Evolutionary conservation across 31 red algal genomes (phyloP).

Genomic region (Odonthalia washingtoniensis): DNA sequence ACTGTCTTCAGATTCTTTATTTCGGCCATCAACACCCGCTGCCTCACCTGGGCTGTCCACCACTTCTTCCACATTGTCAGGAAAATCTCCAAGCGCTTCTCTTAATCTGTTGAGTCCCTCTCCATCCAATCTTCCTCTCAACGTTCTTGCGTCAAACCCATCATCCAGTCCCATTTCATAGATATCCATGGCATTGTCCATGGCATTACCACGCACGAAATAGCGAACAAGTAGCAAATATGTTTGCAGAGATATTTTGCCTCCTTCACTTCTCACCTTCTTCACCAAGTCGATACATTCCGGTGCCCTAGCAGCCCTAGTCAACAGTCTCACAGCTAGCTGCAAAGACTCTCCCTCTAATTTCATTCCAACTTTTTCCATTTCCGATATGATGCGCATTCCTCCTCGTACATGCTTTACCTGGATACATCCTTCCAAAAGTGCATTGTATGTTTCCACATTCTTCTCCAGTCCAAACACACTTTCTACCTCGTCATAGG

Average conservation of each 20-base stretch:
- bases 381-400: slow-evolving; percentile 56
- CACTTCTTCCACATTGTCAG: not conserved
- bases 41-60: not conserved
- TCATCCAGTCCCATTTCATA: slow-evolving; percentile 33
- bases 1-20: slow-evolving; percentile 1
- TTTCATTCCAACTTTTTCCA: slow-evolving; percentile 44
- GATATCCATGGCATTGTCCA: slow-evolving; percentile 27
- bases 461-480: slow-evolving; percentile 57
- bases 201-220: slow-evolving; percentile 25
- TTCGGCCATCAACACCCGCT: not conserved
- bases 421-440: slow-evolving; percentile 68
- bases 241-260: slow-evolving; percentile 32
- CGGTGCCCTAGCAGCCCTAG: slow-evolving; percentile 27
- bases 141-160: slow-evolving; percentile 4
- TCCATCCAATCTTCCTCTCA: slow-evolving; percentile 53
- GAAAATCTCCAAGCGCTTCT: not conserved
- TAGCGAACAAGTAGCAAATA: slow-evolving; percentile 59
- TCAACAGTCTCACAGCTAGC: slow-evolving; percentile 45
- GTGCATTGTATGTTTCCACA: slow-evolving; percentile 71
- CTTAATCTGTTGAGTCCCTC: not conserved
- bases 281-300: slow-evolving; percentile 13
- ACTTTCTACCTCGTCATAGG: slow-evolving; percentile 65
- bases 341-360: slow-evolving; percentile 47
- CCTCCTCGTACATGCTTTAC: slow-evolving; percentile 56
- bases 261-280: slow-evolving; percentile 32